Conservation (phyloP, 345 rosid species). For the Clarkia xantiana region DNA sequence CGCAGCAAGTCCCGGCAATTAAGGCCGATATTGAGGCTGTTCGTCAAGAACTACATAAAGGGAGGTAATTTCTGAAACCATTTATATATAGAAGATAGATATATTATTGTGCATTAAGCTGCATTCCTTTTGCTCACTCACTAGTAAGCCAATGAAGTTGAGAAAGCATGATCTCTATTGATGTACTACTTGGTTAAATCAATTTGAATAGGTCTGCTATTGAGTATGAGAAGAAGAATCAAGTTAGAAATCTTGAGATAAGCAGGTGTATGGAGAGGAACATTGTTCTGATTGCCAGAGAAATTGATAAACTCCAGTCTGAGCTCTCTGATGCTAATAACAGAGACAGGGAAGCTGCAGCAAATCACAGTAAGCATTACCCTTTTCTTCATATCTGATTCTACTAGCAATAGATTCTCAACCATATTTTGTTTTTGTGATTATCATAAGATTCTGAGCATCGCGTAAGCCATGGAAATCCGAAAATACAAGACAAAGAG, state of each 20-base stretch:
- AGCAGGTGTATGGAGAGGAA: slow-evolving; percentile 49
- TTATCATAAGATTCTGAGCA: no score
- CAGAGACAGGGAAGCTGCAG: slow-evolving; percentile 24
- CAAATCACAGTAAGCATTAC: no score
- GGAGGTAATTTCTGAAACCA: slow-evolving; percentile 36
- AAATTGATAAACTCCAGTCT: slow-evolving; percentile 32
- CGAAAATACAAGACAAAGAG: no score
- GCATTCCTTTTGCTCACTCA: not conserved
- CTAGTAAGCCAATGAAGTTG: not conserved
- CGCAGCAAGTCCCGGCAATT: slow-evolving; percentile 21
- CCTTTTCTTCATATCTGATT: no score
- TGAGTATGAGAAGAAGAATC: slow-evolving; percentile 62
- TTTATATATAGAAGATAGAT: not conserved
- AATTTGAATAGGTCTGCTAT: slow-evolving; percentile 43
- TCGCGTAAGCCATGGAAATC: no score
- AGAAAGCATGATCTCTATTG: slow-evolving; percentile 2
- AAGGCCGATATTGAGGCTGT: slow-evolving; percentile 41
- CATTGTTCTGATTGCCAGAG: slow-evolving; percentile 23
- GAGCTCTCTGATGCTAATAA: slow-evolving; percentile 38
- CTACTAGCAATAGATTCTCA: no score
- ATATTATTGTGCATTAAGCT: not conserved
- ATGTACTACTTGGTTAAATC: not conserved
- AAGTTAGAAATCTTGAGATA: slow-evolving; percentile 49
- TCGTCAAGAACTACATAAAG: slow-evolving; percentile 40
- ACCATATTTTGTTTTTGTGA: no score